phyloP scores from a whole-genome alignment of 164 flowering plant genomes.

The Chimonanthus salicifolius region DNA sequence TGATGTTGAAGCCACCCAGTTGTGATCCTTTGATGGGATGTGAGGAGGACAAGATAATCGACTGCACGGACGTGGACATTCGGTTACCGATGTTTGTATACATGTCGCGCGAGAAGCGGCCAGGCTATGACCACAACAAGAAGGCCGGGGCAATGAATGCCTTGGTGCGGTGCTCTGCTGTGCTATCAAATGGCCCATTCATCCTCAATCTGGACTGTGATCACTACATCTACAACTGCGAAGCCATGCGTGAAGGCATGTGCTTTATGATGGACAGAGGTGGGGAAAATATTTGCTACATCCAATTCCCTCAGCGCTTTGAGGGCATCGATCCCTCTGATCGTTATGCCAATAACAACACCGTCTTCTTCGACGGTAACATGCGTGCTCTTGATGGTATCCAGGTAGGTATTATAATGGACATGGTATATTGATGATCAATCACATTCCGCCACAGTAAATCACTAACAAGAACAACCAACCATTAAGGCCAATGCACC shows the following conservation, averaged over 20 bases:
- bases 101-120: slow-evolving; percentile 29
- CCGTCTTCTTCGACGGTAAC: slow-evolving; percentile 79
- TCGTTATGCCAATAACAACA: slow-evolving; percentile 78
- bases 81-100: slow-evolving; percentile 33
- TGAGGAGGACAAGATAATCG: slow-evolving; percentile 22
- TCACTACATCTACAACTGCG: slow-evolving; percentile 65
- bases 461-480: not conserved
- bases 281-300: slow-evolving; percentile 70
- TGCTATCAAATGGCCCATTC: slow-evolving; percentile 72
- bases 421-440: not conserved
- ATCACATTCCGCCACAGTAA: not conserved
- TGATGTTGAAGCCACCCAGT: slow-evolving; percentile 75
- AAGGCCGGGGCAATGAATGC: slow-evolving; percentile 91
- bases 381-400: slow-evolving; percentile 92
- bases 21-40: slow-evolving; percentile 32
- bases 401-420: slow-evolving; percentile 31
- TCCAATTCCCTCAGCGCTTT: slow-evolving; percentile 81
- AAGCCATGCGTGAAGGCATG: slow-evolving; percentile 75
- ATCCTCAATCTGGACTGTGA: slow-evolving; percentile 80
- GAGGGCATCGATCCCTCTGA: slow-evolving; percentile 88
- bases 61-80: slow-evolving; percentile 26
- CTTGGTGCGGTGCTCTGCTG: slow-evolving; percentile 60
- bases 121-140: slow-evolving; percentile 51
- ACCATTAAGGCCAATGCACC: not conserved
- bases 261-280: slow-evolving; percentile 89